Base-by-base conservation (phyloP, 106 monocot genomes). In the Cymbidium sinense region DNA sequence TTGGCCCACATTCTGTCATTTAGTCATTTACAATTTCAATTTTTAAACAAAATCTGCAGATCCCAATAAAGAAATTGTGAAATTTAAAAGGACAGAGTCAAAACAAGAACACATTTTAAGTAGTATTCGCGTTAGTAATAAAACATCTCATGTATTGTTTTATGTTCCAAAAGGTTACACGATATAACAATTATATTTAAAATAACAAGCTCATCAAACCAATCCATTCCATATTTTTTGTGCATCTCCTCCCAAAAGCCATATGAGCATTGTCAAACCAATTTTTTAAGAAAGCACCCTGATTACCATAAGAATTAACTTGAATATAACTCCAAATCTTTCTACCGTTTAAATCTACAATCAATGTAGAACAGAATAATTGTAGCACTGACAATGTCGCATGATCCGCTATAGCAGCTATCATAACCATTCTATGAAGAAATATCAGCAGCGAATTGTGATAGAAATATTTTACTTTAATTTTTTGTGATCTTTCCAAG, bases 1-100 rank as follows among this genome's bases (percentile, higher is more conserved):
- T 78, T 88, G 98, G 81, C 94, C 94, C 0, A 79, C 92, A 78
- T 64, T 91, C 98, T 98, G 90, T 84, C 89, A 88, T 94, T 90
- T 73, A 87, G 80, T 70, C 81, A 83, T 51, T 80, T 47, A 31
- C 44, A 74, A 74, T 27, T 27, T 74, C 17, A 74, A 27, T 44
- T 12, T 10, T 44, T 18, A 43, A 74, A 74, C 7, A 43, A 27
- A 36, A 71, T 74, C 4, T 28, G 25, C 13, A 28, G 43, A 44
- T 1, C 18, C 34, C 21, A 27, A 74, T 47, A 1, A 43, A 18
- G 27, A 74, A 44, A 15, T 0, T 37, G 36, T 71, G n/a, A 67
- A 2, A 64, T 64, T 64, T 7, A 23, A 64, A 64, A 25, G n/a
- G 5, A 7, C 23, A 34, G n/a, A n/a, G 67, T n/a, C 58, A 58